Percentiles rank a stretch among this genome's conserved stretches.
These are phyloP conservation scores for Trichoderma sp. DNA, from an alignment of 2,329 filamentous ascomycete genomes.

Conservation along the genomic window DNA sequence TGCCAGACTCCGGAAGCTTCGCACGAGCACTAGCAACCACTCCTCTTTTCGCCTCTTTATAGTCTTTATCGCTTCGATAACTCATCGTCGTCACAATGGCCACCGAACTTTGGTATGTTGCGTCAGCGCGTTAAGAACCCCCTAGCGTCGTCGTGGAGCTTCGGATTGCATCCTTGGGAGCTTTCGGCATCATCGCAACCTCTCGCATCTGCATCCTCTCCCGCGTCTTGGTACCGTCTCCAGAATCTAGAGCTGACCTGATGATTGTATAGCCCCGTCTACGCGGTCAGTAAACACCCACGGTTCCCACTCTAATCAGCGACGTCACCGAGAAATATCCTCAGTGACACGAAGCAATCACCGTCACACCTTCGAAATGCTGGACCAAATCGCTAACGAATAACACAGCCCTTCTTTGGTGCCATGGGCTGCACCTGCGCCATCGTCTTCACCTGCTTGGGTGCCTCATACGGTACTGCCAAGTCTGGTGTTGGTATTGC, in stretches of 20 bases:
- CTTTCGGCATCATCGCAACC: constrained; percentile 21
- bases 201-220: background rate
- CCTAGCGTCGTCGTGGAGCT: constrained; percentile 18
- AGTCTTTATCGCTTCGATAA: background rate
- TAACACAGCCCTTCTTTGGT: constrained; percentile 43
- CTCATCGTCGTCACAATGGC: constrained; percentile 19
- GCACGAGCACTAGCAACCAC: background rate
- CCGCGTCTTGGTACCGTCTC: background rate
- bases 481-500: constrained; percentile 48
- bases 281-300: constrained; percentile 22
- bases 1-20: constrained; percentile 12
- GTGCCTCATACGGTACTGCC: constrained; percentile 47
- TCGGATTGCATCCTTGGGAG: constrained; percentile 20
- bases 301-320: background rate
- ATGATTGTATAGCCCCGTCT: constrained; percentile 22
- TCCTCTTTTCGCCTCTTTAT: background rate
- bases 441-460: constrained; percentile 55
- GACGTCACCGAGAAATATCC: constrained; percentile 21
- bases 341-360: background rate
- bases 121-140: constrained; percentile 23
- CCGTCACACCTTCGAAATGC: background rate
- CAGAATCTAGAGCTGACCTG: constrained; percentile 10
- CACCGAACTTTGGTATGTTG: constrained; percentile 25
- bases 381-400: constrained; percentile 2
- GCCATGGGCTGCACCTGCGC: constrained; percentile 45